phyloP scores from a whole-genome alignment of 495 filamentous ascomycete species.

The Penicillium flavigenum region DNA sequence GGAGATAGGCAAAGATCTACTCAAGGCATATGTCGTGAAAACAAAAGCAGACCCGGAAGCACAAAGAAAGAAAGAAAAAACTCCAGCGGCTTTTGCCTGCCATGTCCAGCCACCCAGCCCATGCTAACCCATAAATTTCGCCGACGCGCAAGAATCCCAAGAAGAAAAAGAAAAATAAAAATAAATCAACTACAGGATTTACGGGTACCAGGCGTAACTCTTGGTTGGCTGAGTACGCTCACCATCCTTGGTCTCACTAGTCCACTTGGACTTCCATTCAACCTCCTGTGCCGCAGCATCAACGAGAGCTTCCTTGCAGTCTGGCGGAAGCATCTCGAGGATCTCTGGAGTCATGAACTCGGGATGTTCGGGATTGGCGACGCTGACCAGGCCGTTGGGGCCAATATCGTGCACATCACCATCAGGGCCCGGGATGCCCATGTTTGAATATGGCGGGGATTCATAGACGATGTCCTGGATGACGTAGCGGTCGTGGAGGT shows the following conservation, averaged over 20 bases:
- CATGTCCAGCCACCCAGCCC: conserved; percentile 17
- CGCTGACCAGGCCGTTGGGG: conserved; percentile 62
- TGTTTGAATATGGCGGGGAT: conserved; percentile 55
- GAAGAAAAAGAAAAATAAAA: conserved; percentile 10
- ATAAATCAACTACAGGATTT: conserved; percentile 9
- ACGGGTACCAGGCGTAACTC: conserved; percentile 51
- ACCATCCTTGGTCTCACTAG: conserved; percentile 56
- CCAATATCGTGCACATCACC: conserved; percentile 57
- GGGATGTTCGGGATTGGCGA: conserved; percentile 38
- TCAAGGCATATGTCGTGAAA: not conserved
- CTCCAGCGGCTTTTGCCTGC: conserved; percentile 17
- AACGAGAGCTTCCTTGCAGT: conserved; percentile 69
- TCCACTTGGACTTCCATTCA: conserved; percentile 73
- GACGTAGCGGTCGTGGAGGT: conserved; percentile 70
- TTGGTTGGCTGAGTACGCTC: conserved; percentile 50
- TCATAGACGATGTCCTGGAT: conserved; percentile 70
- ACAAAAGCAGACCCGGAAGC: not conserved
- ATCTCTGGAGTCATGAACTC: conserved; percentile 65
- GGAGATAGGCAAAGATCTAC: not conserved
- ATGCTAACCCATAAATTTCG: conserved; percentile 20
- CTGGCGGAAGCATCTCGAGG: conserved; percentile 64
- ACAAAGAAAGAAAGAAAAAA: conserved; percentile 13
- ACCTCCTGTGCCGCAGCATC: conserved; percentile 59
- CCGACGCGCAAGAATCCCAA: conserved; percentile 8
- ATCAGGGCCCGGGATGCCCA: conserved; percentile 66